Evolutionary conservation across 176 grass and related monocot genomes (phyloP), one percentile per base, ranked within the genome.

Genomic region (Lolium perenne): DNA sequence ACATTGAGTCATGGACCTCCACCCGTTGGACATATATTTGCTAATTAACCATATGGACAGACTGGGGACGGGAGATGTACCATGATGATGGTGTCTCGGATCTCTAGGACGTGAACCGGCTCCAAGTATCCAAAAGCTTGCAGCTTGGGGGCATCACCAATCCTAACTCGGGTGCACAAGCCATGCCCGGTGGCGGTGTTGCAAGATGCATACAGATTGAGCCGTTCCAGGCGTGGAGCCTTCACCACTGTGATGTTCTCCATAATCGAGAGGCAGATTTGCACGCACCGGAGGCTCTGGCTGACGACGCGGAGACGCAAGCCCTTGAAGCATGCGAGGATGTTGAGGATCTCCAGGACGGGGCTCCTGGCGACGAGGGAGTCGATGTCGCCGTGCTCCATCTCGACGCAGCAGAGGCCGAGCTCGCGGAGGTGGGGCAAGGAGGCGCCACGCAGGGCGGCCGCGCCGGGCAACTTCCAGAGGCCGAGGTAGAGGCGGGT

Each of bases 61-160:
- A 56, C 1, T 8, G 4, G 21, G 41, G 12, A 8, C 1, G 0
- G 6, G 18, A 58, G 1, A 61, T 38, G 35, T 61, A 84, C 82
- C 58, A n/a, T 75, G 82, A 75, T 10, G 71, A 62, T 20, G 20
- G 55, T 74, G 82, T 62, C 26, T 47, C 25, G 56, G 25, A 62
- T 62, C 70, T 75, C 57, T 3, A 84, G 82, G 55, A 21, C 22
- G 6, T 32, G 59, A 2, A 23, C 25, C 5, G 71, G 55, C 56
- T 63, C 17, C 82, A 84, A 62, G 40, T 35, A 45, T 6, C 77
- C 77, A 66, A 85, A 41, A 1, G 53, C 2, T 5, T 12, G 15
- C 83, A 85, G 61, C n/a, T 69, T 85, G 35, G 83, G 74, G 62
- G 62, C 83, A 15, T 78, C 47, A 38, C 20, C 83, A 4, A 84